Conservation (phyloP, 202 grass and related monocot genomes). For the Bolboschoenoplectus hybrid region DNA sequence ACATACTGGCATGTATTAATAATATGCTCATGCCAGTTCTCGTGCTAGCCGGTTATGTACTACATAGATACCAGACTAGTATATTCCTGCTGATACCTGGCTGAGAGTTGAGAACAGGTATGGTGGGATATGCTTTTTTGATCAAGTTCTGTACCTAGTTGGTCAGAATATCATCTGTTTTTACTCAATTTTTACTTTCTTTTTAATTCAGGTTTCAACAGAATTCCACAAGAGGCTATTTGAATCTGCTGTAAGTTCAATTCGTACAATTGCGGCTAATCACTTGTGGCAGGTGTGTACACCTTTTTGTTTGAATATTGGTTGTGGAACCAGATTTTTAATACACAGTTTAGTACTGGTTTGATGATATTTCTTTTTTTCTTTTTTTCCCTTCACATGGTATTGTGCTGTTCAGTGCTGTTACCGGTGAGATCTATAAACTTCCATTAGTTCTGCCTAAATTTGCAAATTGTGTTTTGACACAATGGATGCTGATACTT, state of each 20-base stretch:
- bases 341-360: background rate
- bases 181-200: constrained; percentile 31
- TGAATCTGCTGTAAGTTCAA: constrained; percentile 91
- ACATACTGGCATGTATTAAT: background rate
- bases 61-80: background rate
- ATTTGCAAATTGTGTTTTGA: background rate
- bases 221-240: constrained; percentile 94
- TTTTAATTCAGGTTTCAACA: constrained; percentile 75
- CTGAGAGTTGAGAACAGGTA: background rate
- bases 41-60: background rate
- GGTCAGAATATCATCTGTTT: constrained; percentile 14
- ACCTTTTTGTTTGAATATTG: constrained; percentile 2
- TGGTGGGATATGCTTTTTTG: background rate
- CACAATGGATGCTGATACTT: background rate
- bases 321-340: constrained; percentile 2
- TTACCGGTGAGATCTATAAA: constrained; percentile 13
- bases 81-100: constrained; percentile 7
- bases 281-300: constrained; percentile 87
- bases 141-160: background rate
- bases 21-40: background rate
- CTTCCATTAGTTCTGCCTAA: constrained; percentile 7
- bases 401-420: background rate
- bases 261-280: constrained; percentile 92
- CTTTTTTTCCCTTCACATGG: background rate
- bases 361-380: background rate